Conservation (phyloP, 495 filamentous ascomycete genomes). For the Trichoderma gamsii region DNA sequence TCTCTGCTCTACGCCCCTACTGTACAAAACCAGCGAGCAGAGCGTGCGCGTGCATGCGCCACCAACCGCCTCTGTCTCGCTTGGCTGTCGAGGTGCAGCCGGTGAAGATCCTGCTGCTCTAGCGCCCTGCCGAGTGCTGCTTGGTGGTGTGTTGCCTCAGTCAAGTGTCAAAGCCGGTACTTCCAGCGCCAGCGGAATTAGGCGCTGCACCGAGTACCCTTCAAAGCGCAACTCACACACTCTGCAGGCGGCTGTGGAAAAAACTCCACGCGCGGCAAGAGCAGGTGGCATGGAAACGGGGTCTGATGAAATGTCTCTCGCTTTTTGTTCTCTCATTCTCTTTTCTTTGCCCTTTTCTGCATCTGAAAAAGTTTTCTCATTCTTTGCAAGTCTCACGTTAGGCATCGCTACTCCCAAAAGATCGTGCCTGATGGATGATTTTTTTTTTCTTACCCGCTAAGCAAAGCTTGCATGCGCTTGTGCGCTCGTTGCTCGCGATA, state of each 20-base stretch:
- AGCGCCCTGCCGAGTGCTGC: not conserved
- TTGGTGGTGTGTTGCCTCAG: not conserved
- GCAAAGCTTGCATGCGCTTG: too few species aligned
- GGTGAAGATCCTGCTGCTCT: conserved; percentile 7
- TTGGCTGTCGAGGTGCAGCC: conserved; percentile 9
- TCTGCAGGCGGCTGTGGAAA: not conserved
- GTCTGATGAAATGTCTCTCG: not conserved
- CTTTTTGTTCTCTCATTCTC: not conserved
- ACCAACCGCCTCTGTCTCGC: not conserved
- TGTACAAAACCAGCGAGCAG: too few species aligned
- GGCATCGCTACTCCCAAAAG: not conserved
- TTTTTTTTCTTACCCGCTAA: too few species aligned
- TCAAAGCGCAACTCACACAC: not conserved
- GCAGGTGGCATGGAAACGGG: not conserved
- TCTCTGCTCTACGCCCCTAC: too few species aligned
- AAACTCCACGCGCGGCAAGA: not conserved
- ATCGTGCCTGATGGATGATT: not conserved
- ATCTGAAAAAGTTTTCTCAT: not conserved
- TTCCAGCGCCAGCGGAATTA: not conserved
- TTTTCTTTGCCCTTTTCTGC: not conserved
- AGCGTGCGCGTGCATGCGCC: not conserved
- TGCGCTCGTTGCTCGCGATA: too few species aligned
- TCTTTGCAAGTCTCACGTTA: not conserved
- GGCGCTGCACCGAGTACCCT: too few species aligned
- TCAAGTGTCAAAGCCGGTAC: not conserved